Evolutionary conservation across 495 filamentous ascomycete genomes (phyloP).

Genomic region (Oidiodendron maius): DNA sequence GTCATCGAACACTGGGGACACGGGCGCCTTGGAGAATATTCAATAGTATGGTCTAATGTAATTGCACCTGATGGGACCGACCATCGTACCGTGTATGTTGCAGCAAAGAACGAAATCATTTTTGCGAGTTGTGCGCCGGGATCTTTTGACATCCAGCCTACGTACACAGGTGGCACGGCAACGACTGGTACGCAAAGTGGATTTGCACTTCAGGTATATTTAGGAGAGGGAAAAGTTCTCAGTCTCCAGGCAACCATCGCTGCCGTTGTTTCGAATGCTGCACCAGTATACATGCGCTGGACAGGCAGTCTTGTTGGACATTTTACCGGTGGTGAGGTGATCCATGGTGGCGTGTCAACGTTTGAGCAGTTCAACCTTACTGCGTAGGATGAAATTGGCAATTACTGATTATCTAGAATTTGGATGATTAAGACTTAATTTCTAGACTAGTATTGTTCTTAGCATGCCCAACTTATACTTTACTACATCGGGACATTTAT

Average conservation of each 20-base stretch:
- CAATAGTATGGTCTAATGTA: conserved; percentile 35
- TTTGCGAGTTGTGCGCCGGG: conserved; percentile 4
- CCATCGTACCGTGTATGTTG: conserved; percentile 29
- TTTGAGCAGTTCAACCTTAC: conserved; percentile 15
- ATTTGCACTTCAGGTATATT: too few relatives aligned
- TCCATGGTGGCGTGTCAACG: background rate
- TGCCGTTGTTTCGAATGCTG: background rate
- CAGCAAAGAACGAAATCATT: conserved; percentile 22
- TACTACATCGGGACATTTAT: too few relatives aligned
- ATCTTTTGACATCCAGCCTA: conserved; percentile 12
- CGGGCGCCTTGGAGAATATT: conserved; percentile 31
- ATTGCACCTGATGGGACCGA: conserved; percentile 21
- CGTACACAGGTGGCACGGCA: too few relatives aligned
- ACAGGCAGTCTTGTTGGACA: background rate
- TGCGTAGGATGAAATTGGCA: too few relatives aligned
- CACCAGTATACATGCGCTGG: conserved; percentile 3
- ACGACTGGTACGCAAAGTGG: too few relatives aligned
- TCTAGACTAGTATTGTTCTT: too few relatives aligned
- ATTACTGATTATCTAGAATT: too few relatives aligned
- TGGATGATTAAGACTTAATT: too few relatives aligned
- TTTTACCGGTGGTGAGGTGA: background rate
- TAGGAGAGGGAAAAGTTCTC: conserved; percentile 6
- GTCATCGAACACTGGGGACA: conserved; percentile 37
- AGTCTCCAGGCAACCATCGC: conserved; percentile 4
- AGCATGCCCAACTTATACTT: too few relatives aligned